These are phyloP conservation scores for Kodamaea neixiangensis DNA, from an alignment of 805 yeast species.

Conservation along the genomic window DNA sequence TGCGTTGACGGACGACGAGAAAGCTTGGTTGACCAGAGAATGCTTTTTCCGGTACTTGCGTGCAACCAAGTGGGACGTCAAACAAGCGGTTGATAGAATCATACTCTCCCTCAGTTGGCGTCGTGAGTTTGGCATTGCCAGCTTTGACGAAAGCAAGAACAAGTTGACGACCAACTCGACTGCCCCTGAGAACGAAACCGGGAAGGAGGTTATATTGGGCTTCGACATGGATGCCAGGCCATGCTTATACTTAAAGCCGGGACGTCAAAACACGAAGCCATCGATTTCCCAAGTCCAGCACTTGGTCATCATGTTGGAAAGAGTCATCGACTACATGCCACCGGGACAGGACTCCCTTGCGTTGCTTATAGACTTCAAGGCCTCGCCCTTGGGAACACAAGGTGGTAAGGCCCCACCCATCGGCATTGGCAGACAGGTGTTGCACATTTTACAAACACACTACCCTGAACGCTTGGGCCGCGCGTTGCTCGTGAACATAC, in stretches of 20 bases:
- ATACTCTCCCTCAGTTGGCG: constrained; percentile 87
- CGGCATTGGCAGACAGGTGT: constrained; percentile 50
- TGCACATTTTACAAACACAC: constrained; percentile 55
- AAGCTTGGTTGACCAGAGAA: constrained; percentile 91
- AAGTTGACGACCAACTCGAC: constrained; percentile 56
- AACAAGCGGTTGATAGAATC: constrained; percentile 72
- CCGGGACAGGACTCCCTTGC: constrained; percentile 95
- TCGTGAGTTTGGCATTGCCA: constrained; percentile 75
- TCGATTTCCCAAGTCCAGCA: constrained; percentile 94
- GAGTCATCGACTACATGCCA: constrained; percentile 94
- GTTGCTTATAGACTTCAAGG: constrained; percentile 86
- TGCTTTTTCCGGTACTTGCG: constrained; percentile 87
- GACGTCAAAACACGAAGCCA: constrained; percentile 92
- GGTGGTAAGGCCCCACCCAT: constrained; percentile 50
- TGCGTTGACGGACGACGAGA: constrained; percentile 50
- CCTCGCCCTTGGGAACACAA: constrained; percentile 53
- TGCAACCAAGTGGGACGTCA: constrained; percentile 87
- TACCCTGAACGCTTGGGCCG: constrained; percentile 60
- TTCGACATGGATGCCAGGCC: constrained; percentile 90
- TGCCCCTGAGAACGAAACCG: constrained; percentile 78
- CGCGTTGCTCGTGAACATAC: constrained; percentile 56
- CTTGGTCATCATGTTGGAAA: constrained; percentile 87
- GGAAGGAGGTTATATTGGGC: constrained; percentile 90
- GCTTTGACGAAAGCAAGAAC: constrained; percentile 46
- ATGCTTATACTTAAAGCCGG: constrained; percentile 88